Evolutionary conservation across 2,329 filamentous ascomycete species (phyloP), one percentile per base, ranked within the genome.

Genomic region (Harringtonia lauricola): DNA sequence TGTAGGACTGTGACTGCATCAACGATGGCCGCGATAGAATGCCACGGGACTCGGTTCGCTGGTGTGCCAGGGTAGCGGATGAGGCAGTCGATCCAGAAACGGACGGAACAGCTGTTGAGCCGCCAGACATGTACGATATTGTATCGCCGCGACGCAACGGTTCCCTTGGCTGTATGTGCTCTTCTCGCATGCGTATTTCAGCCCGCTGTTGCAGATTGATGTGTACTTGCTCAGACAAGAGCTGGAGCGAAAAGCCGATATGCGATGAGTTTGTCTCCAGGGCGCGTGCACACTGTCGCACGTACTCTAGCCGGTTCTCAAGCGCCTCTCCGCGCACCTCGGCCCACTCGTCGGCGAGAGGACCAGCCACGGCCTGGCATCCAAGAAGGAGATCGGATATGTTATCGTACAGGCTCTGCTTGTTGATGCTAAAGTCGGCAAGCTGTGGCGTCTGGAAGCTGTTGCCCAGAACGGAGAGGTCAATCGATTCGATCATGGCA

Each of bases 301-400:
- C 87, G 49, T 85, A 82, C 50, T 83, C 84, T 22, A 96, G 64
- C 19, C 92, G 80, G 52, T 86, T 86, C 57, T 95, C 90, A 26
- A 98, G 69, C 8, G 89, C 85, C 58, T 94, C 87, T 2, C 88
- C 87, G 36, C 88, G 80, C n/a, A 89, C 71, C 59, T 95, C 88
- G 4, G 89, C 79, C 92, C 92, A 98, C 64, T 98, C 92, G 58
- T 98, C 92, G 9, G 83, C 86, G 36, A 98, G 64, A 7, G 92
- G 92, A 9, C 86, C 86, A 7, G 88, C 86, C n/a, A 96, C 83
- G 21, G 85, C 80, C 63, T 98, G 92, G 56, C 89, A 95, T 46
- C 83, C 80, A 40, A 95, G 66, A 4, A 96, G 66, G 24, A 98
- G 74, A 59, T 96, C 92, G 9, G 88, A 89, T 44, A 95, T 83